Conservation (phyloP, 2,329 filamentous ascomycete species). For the Fusarium phyllophilum region DNA sequence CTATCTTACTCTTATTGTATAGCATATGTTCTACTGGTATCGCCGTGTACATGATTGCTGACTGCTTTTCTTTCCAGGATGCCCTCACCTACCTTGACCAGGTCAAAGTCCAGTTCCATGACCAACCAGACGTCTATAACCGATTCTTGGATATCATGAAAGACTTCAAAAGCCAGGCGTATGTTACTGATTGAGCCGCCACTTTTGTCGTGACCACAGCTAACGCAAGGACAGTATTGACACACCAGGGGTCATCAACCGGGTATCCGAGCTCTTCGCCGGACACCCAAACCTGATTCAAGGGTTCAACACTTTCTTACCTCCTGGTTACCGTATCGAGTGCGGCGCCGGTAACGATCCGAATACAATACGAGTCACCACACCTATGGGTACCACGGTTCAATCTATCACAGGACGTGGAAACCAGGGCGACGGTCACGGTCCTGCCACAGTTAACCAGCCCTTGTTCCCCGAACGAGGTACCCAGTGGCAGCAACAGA, state of each 20-base stretch:
- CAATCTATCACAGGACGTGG: slow-evolving; percentile 77
- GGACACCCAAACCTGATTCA: slow-evolving; percentile 96
- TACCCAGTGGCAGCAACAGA: slow-evolving; percentile 68
- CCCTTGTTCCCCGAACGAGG: slow-evolving; percentile 60
- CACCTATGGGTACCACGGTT: slow-evolving; percentile 96
- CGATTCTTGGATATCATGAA: slow-evolving; percentile 99
- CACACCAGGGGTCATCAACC: slow-evolving; percentile 95
- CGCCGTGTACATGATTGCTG: slow-evolving; percentile 5
- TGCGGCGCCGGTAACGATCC: slow-evolving; percentile 94
- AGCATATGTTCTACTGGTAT: slow-evolving; percentile 1
- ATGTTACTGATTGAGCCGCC: slow-evolving; percentile 52
- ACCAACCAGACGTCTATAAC: slow-evolving; percentile 97
- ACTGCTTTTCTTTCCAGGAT: slow-evolving; percentile 53
- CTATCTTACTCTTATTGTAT: slow-evolving; percentile 42
- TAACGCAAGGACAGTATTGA: slow-evolving; percentile 74
- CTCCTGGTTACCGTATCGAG: slow-evolving; percentile 95
- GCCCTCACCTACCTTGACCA: slow-evolving; percentile 97
- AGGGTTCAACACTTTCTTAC: slow-evolving; percentile 97
- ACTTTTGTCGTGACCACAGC: neutral
- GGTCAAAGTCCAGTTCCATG: slow-evolving; percentile 97
- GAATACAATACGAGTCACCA: slow-evolving; percentile 95
- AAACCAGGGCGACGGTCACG: slow-evolving; percentile 57
- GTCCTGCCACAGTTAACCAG: slow-evolving; percentile 51
- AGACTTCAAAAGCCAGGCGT: slow-evolving; percentile 98
- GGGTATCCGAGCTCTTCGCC: slow-evolving; percentile 94